A percentile compares a stretch with the other conserved stretches of the same genome.
phyloP scores from a whole-genome alignment of 768 basidiomycete species.

The Russula griseocarnosa region DNA sequence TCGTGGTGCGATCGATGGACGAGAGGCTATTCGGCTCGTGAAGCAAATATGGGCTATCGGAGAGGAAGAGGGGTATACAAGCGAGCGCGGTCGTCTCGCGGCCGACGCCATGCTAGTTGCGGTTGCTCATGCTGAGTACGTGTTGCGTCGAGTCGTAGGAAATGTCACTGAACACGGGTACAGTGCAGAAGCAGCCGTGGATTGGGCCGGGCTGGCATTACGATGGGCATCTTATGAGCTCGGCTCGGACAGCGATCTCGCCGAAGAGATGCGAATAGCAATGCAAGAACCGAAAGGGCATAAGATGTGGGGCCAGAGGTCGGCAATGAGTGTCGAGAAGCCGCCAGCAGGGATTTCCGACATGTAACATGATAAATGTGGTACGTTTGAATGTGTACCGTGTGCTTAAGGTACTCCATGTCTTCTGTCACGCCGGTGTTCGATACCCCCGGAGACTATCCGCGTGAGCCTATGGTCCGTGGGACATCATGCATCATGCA shows the following conservation, averaged over 20 bases:
- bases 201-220: slow-evolving; percentile 49
- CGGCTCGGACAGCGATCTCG: slow-evolving; percentile 51
- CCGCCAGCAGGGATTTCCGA: slow-evolving; percentile 14
- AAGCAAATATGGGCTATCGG: slow-evolving; percentile 54
- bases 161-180: slow-evolving; percentile 1
- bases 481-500: too few relatives aligned
- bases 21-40: slow-evolving; percentile 47
- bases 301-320: slow-evolving; percentile 45
- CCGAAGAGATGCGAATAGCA: slow-evolving; percentile 38
- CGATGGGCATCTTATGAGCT: slow-evolving; percentile 57
- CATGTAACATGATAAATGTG: neutral
- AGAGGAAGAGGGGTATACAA: slow-evolving; percentile 61
- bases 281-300: slow-evolving; percentile 42
- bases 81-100: slow-evolving; percentile 59
- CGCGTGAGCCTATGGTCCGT: too few relatives aligned
- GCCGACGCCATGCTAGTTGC: slow-evolving; percentile 59
- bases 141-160: slow-evolving; percentile 11
- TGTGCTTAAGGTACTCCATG: too few relatives aligned
- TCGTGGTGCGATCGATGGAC: slow-evolving; percentile 41
- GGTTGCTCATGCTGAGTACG: slow-evolving; percentile 61
- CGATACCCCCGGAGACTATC: too few relatives aligned
- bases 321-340: slow-evolving; percentile 24
- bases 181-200: slow-evolving; percentile 45
- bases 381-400: neutral
- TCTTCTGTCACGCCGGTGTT: too few relatives aligned